phyloP scores from a whole-genome alignment of 1,139 yeast genomes.

The Candida mesenterica region DNA sequence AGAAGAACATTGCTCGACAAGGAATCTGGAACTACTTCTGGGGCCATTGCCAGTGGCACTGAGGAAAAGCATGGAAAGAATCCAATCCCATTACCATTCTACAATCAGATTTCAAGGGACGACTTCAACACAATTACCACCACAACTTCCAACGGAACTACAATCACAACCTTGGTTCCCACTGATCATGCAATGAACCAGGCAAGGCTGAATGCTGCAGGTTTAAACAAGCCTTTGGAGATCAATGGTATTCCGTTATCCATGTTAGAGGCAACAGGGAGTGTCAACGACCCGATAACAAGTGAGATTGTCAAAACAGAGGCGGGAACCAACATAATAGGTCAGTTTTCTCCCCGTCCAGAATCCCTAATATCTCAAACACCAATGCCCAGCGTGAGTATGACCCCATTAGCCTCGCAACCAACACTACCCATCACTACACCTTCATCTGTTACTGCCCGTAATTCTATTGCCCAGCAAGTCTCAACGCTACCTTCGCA shows the following conservation, averaged over 20 bases:
- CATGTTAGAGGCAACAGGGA: slow-evolving; percentile 80
- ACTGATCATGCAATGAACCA: slow-evolving; percentile 71
- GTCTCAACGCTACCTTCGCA: slow-evolving; percentile 5
- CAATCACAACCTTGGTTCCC: slow-evolving; percentile 84
- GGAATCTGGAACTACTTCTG: slow-evolving; percentile 15
- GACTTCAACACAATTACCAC: slow-evolving; percentile 83
- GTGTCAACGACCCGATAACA: slow-evolving; percentile 31
- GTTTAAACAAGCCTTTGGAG: slow-evolving; percentile 54
- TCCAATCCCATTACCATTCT: slow-evolving; percentile 82
- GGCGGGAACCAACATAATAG: slow-evolving; percentile 1
- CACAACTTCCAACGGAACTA: slow-evolving; percentile 91
- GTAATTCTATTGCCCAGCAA: neutral
- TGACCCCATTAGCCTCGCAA: neutral
- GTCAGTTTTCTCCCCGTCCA: neutral
- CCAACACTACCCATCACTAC: neutral
- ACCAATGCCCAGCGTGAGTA: neutral
- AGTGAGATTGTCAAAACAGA: slow-evolving; percentile 1
- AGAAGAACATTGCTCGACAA: slow-evolving; percentile 62
- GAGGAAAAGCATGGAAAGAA: slow-evolving; percentile 17
- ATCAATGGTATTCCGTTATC: slow-evolving; percentile 80
- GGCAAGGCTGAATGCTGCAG: slow-evolving; percentile 55
- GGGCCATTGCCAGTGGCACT: slow-evolving; percentile 14
- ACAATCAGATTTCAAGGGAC: slow-evolving; percentile 88
- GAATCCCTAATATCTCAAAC: neutral
- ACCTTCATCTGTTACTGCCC: neutral